Evolutionary conservation across 2,329 filamentous ascomycete species (phyloP), one percentile per base, ranked within the genome.

Genomic region (Chrysosphaeria jannelii): DNA sequence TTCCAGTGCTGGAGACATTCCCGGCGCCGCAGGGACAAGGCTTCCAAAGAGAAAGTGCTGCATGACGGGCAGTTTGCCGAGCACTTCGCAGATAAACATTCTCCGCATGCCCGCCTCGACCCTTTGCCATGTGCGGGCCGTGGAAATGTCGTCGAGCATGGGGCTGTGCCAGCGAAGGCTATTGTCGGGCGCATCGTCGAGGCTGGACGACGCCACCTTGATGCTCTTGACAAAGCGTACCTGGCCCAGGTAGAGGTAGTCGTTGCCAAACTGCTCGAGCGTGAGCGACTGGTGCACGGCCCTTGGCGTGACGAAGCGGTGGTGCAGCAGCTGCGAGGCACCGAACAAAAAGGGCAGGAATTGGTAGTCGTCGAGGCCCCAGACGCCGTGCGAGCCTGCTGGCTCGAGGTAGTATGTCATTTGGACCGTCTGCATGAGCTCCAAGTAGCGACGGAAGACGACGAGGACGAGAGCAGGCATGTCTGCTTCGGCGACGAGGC

Each of bases 81-180:
- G 45, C 1, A 97, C 81, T 44, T 97, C 85, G 19, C 68, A 72
- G 24, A 81, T 57, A 39, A 93, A 93, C 88, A 97, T 97, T 33
- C 76, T 72, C 29, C 74, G 60, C 88, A 97, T 93, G 5, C 85
- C 85, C 13, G 57, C 69, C 41, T 93, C 79, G 23, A 97, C 71
- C 51, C 97, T 97, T 32, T 45, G 49, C 85, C 85, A 97, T 19
- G 56, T 72, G 41, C 75, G 79, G 10, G 81, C 71, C 2, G 75
- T 67, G 4, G 72, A 85, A 32, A 97, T 97, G 41, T 97, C 85
- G 39, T 97, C 85, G 10, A 97, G 60, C 88, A 97, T 93, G 4
- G 88, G 85, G 31, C 69, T 79, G 38, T 97, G 88, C 85, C 85
- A 97, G 21, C 85, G 60, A 29, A 97, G 48, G 2, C 79, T 81